Conservation (phyloP, 495 filamentous ascomycete genomes). For the Talaromyces adpressus region DNA sequence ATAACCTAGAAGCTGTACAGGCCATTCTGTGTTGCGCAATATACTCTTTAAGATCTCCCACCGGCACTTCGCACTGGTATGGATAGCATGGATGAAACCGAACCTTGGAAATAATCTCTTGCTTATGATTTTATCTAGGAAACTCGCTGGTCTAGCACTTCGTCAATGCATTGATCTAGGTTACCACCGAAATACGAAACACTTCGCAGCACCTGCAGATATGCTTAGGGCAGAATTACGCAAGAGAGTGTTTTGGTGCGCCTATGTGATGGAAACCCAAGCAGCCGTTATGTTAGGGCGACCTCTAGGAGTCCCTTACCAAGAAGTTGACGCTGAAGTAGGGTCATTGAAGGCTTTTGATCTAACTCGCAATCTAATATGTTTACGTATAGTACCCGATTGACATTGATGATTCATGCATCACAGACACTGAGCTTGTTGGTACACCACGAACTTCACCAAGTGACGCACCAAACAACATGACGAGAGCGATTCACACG, state of each 20-base stretch:
- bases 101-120: neutral
- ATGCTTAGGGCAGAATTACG: constrained; percentile 7
- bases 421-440: neutral
- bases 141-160: constrained; percentile 13
- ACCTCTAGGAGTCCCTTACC: constrained; percentile 10
- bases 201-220: neutral
- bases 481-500: constrained; percentile 13
- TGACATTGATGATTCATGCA: constrained; percentile 10
- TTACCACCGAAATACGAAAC: constrained; percentile 13
- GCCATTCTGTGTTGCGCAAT: constrained; percentile 15
- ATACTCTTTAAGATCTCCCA: constrained; percentile 12
- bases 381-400: constrained; percentile 4
- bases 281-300: constrained; percentile 13
- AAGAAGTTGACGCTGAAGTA: constrained; percentile 16
- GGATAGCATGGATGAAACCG: neutral
- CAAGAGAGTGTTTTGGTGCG: constrained; percentile 14
- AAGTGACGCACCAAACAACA: constrained; percentile 9
- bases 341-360: neutral
- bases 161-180: constrained; percentile 17
- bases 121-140: constrained; percentile 10
- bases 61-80: constrained; percentile 12
- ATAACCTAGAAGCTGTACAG: constrained; percentile 14
- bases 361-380: neutral
- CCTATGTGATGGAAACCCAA: constrained; percentile 10
- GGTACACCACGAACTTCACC: constrained; percentile 6